A percentile compares a stretch with the other conserved stretches of the same genome.
Evolutionary conservation across 106 monocot species (phyloP).

Genomic region (Apostasia shenzhenica): DNA sequence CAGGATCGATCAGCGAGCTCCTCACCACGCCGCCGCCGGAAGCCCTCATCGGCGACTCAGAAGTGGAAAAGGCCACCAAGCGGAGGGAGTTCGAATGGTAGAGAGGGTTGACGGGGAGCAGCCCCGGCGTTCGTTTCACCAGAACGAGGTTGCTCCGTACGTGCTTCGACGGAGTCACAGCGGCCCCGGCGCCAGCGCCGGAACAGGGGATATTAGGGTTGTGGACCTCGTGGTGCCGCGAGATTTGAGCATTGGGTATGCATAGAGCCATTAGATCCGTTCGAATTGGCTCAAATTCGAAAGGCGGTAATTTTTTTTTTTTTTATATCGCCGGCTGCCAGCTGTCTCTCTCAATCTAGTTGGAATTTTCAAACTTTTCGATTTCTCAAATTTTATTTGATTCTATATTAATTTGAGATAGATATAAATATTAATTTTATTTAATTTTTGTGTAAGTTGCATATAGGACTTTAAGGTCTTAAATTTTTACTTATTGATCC

Average conservation of each 20-base stretch:
- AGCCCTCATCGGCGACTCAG: neutral
- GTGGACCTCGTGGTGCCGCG: too few species aligned
- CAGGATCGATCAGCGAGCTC: constrained; percentile 90
- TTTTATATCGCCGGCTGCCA: too few species aligned
- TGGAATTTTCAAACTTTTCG: too few species aligned
- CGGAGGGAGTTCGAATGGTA: constrained; percentile 16
- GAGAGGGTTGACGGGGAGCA: constrained; percentile 6
- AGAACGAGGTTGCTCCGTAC: neutral
- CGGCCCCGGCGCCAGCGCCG: neutral
- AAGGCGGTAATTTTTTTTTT: neutral
- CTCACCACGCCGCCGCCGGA: neutral
- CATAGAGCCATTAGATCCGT: neutral
- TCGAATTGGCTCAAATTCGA: neutral
- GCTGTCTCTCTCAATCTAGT: too few species aligned
- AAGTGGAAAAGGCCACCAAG: constrained; percentile 1
- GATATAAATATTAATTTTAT: too few species aligned
- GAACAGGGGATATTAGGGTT: neutral
- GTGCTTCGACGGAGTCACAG: neutral
- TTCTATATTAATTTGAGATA: too few species aligned
- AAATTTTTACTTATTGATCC: too few species aligned
- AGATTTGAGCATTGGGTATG: neutral
- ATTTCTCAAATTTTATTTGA: too few species aligned
- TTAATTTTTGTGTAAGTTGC: too few species aligned
- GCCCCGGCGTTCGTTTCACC: neutral
- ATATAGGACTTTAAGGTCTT: too few species aligned